phyloP scores from a whole-genome alignment of 1,284 basidiomycete genomes.

The Phellopilus nigrolimitatus region DNA sequence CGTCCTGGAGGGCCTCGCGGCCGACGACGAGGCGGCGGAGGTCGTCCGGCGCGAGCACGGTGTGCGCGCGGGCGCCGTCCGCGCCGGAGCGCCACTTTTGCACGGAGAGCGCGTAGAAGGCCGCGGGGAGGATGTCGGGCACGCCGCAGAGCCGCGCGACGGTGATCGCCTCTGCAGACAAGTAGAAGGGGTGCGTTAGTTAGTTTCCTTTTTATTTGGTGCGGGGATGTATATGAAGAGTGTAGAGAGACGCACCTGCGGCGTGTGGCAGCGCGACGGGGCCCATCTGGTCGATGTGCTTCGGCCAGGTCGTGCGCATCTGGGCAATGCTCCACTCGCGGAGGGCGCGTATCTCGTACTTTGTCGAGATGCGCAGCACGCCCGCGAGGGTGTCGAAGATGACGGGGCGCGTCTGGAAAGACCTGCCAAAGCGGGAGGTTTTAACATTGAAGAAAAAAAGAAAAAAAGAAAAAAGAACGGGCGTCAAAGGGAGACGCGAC shows the following conservation, averaged over 20 bases:
- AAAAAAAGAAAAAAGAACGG: neutral
- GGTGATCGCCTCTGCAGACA: slow-evolving; percentile 24
- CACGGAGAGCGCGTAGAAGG: slow-evolving; percentile 33
- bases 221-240: neutral
- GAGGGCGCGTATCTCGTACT: slow-evolving; percentile 31
- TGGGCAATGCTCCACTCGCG: slow-evolving; percentile 27
- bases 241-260: slow-evolving; percentile 31
- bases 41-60: slow-evolving; percentile 29
- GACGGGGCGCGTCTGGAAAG: slow-evolving; percentile 24
- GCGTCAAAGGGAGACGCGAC: slow-evolving; percentile 15
- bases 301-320: slow-evolving; percentile 30
- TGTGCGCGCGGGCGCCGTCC: slow-evolving; percentile 31
- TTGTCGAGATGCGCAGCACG: slow-evolving; percentile 32
- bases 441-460: neutral
- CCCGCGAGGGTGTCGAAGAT: slow-evolving; percentile 28
- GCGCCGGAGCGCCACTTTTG: slow-evolving; percentile 27
- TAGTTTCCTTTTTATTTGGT: neutral
- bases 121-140: slow-evolving; percentile 30
- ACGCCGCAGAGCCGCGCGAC: slow-evolving; percentile 29
- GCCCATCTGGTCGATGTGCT: slow-evolving; percentile 27
- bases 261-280: slow-evolving; percentile 29
- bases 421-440: slow-evolving; percentile 20
- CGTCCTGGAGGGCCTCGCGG: slow-evolving; percentile 29
- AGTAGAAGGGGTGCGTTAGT: too few species aligned
- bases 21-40: slow-evolving; percentile 31